Percentiles rank a stretch among this genome's conserved stretches.
Conservation (phyloP, 148 eudicot genomes). For the Rhododendron kiyosumense region DNA sequence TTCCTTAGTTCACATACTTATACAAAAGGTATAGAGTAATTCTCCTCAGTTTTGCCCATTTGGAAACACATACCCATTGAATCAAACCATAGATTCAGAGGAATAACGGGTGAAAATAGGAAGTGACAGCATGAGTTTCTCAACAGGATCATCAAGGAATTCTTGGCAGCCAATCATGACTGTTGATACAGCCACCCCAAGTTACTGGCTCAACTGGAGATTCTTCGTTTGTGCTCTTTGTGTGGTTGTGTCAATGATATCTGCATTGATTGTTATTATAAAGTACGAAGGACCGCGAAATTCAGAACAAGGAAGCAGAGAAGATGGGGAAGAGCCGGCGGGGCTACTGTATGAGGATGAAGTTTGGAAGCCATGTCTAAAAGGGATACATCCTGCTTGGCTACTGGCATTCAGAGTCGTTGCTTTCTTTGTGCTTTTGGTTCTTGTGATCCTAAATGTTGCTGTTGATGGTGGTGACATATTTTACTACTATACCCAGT, state of each 20-base stretch:
- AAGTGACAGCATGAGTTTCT: slow-evolving; percentile 38
- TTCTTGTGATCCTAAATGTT: slow-evolving; percentile 58
- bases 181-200: slow-evolving; percentile 42
- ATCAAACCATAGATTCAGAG: slow-evolving; percentile 22
- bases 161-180: slow-evolving; percentile 67
- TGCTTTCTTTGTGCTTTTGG: slow-evolving; percentile 55
- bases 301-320: slow-evolving; percentile 1
- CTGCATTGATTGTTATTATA: slow-evolving; percentile 48
- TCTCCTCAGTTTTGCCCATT: slow-evolving; percentile 24
- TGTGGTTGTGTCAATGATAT: slow-evolving; percentile 42
- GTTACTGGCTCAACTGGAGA: slow-evolving; percentile 94
- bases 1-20: slow-evolving; percentile 21
- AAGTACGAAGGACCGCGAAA: slow-evolving; percentile 46
- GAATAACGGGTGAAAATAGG: neutral
- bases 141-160: slow-evolving; percentile 45
- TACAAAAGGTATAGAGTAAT: slow-evolving; percentile 14
- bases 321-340: slow-evolving; percentile 13
- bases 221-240: slow-evolving; percentile 51
- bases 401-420: slow-evolving; percentile 50
- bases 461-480: slow-evolving; percentile 58
- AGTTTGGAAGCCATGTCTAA: slow-evolving; percentile 72
- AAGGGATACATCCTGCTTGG: slow-evolving; percentile 80
- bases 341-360: slow-evolving; percentile 68
- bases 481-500: slow-evolving; percentile 83
- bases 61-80: neutral